Conservation (phyloP, 768 basidiomycete species). For the Rhizopogon vinicolor region DNA sequence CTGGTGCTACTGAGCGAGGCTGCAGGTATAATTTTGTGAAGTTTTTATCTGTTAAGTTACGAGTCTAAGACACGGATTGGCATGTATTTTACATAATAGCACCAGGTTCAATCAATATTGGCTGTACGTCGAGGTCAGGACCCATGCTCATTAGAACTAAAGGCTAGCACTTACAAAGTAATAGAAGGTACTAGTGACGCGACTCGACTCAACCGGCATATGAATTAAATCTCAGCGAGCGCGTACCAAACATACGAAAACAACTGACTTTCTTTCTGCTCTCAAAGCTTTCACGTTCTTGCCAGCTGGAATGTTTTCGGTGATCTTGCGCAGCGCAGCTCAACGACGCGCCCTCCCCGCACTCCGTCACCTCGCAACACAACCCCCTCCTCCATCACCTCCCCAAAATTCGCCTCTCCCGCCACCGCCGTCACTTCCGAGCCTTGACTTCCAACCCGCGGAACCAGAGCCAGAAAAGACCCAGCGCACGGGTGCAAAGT, state of each 20-base stretch:
- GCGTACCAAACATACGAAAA: not conserved
- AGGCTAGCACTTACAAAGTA: no score
- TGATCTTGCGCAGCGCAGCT: constrained; percentile 17
- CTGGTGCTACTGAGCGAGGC: constrained; percentile 25
- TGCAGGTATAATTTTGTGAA: constrained; percentile 22
- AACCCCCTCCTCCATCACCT: constrained; percentile 13
- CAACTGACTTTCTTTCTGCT: not conserved
- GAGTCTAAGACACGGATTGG: not conserved
- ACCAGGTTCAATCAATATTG: no score
- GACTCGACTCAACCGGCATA: no score
- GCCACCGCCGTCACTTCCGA: constrained; percentile 30
- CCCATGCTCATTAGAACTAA: not conserved
- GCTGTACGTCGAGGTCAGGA: not conserved
- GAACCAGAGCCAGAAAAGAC: constrained; percentile 35
- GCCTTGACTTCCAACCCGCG: constrained; percentile 62
- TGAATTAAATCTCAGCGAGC: not conserved
- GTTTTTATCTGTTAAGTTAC: not conserved
- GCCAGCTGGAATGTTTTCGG: constrained; percentile 16
- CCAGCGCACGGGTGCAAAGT: constrained; percentile 69
- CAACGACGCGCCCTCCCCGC: constrained; percentile 14
- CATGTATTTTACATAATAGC: not conserved
- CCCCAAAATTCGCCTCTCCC: constrained; percentile 4
- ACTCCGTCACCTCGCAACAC: constrained; percentile 18
- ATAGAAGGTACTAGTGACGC: no score
- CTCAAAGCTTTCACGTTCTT: not conserved